These are phyloP conservation scores for Oryza glumipatula DNA, from an alignment of 176 grass and related monocot genomes.

Conservation along the genomic window DNA sequence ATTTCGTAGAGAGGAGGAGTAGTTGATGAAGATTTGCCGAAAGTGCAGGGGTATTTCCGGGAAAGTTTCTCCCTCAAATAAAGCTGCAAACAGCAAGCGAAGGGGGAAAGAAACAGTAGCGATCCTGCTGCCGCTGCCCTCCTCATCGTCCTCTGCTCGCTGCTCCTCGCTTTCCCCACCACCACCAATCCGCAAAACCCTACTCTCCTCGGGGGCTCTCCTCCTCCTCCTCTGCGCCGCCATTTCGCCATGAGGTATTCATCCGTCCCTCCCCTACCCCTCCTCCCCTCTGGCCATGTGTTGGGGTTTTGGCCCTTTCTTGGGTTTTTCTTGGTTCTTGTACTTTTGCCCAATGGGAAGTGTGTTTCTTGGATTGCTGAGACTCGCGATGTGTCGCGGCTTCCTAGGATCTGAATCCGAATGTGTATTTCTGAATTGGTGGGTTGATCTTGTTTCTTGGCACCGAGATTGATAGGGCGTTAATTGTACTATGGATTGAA, in stretches of 20 bases:
- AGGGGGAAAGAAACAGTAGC: background rate
- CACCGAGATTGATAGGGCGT: background rate
- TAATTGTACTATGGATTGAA: background rate
- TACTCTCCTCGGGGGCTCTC: background rate
- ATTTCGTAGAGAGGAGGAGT: background rate
- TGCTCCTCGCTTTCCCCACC: constrained; percentile 30
- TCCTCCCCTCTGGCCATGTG: background rate
- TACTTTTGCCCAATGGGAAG: background rate
- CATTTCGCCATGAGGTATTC: constrained; percentile 40
- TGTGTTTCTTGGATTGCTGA: background rate
- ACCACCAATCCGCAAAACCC: constrained; percentile 30
- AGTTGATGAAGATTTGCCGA: background rate
- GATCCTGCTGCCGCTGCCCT: background rate
- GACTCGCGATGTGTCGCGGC: too few species aligned
- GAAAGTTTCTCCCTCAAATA: background rate
- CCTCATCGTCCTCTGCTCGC: constrained; percentile 8
- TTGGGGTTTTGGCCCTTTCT: background rate
- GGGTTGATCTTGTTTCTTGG: background rate
- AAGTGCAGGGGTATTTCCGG: background rate
- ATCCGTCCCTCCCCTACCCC: background rate
- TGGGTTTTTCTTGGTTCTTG: background rate
- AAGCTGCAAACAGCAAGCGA: constrained; percentile 24
- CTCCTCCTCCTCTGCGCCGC: background rate
- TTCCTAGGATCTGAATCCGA: background rate
- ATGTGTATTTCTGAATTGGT: background rate